Conservation (phyloP, 2,329 filamentous ascomycete genomes). For the Shiraia bambusicola region DNA sequence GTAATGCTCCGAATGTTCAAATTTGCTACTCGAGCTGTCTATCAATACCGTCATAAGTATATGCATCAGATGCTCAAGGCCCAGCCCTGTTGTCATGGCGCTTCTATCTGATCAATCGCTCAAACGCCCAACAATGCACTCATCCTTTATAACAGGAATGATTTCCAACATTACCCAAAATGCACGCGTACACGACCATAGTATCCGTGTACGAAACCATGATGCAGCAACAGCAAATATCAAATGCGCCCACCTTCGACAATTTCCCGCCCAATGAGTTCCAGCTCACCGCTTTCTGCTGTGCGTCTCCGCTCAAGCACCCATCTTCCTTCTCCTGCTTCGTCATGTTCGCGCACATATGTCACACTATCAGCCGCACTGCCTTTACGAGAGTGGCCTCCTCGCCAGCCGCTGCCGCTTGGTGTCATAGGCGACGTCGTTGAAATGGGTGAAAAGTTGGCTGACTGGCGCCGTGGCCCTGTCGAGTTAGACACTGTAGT, state of each 20-base stretch:
- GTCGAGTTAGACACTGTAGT: constrained; percentile 21
- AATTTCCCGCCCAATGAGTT: constrained; percentile 66
- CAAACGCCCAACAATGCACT: constrained; percentile 4
- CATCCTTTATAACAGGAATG: background rate
- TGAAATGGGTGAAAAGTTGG: constrained; percentile 38
- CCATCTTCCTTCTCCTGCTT: constrained; percentile 62
- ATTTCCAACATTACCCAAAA: background rate
- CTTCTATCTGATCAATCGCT: background rate
- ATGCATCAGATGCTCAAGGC: background rate
- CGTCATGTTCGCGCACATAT: constrained; percentile 64
- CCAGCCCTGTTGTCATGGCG: constrained; percentile 1
- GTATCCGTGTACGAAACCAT: too few relatives aligned
- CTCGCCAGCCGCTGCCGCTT: constrained; percentile 30
- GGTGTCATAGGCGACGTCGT: constrained; percentile 38
- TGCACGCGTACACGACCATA: background rate
- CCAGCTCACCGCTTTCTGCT: constrained; percentile 64
- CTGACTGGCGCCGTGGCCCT: constrained; percentile 29
- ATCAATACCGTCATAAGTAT: too few relatives aligned
- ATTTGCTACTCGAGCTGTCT: too few relatives aligned
- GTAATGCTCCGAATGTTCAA: too few relatives aligned
- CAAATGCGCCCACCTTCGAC: constrained; percentile 55
- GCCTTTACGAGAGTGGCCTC: constrained; percentile 41
- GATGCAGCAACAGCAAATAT: background rate
- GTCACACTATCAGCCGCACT: constrained; percentile 67
- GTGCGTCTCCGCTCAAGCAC: constrained; percentile 69